These are phyloP conservation scores for Phytophthora tubulina DNA, from an alignment of 352 stramenopile species.

Conservation along the genomic window DNA sequence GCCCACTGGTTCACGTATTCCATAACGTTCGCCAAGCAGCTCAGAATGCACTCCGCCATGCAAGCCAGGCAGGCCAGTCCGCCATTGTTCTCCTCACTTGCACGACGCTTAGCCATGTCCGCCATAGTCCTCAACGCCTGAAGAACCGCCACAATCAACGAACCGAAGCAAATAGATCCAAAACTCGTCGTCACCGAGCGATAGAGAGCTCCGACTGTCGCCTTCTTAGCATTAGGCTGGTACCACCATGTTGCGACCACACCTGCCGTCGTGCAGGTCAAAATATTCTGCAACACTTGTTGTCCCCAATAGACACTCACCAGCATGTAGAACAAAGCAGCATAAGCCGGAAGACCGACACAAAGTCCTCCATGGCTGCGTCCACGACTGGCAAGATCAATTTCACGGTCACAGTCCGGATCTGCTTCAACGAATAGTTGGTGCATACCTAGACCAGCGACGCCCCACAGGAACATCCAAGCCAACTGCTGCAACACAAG, in stretches of 20 bases:
- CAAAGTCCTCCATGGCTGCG: slow-evolving; percentile 58
- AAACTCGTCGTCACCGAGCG: slow-evolving; percentile 85
- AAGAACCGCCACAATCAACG: slow-evolving; percentile 88
- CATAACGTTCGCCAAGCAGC: slow-evolving; percentile 87
- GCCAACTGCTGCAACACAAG: slow-evolving; percentile 76
- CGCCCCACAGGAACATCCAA: slow-evolving; percentile 81
- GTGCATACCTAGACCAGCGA: slow-evolving; percentile 78
- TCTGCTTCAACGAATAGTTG: slow-evolving; percentile 74
- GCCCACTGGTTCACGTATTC: slow-evolving; percentile 94
- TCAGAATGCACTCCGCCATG: slow-evolving; percentile 88
- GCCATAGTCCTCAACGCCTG: slow-evolving; percentile 84
- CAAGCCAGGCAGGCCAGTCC: slow-evolving; percentile 85
- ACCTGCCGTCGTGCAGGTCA: slow-evolving; percentile 83
- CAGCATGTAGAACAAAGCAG: slow-evolving; percentile 84
- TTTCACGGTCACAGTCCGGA: slow-evolving; percentile 61
- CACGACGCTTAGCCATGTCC: slow-evolving; percentile 71
- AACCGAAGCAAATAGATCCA: slow-evolving; percentile 87
- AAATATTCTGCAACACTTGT: slow-evolving; percentile 86
- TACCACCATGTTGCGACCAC: slow-evolving; percentile 90
- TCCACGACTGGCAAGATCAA: slow-evolving; percentile 47
- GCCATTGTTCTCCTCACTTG: slow-evolving; percentile 77
- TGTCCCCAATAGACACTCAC: slow-evolving; percentile 88
- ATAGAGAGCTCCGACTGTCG: slow-evolving; percentile 76
- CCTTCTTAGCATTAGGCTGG: slow-evolving; percentile 64
- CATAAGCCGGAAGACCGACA: slow-evolving; percentile 63